Conservation (phyloP, 192 early-diverging fungal species). For the Entrophospora sp. region DNA sequence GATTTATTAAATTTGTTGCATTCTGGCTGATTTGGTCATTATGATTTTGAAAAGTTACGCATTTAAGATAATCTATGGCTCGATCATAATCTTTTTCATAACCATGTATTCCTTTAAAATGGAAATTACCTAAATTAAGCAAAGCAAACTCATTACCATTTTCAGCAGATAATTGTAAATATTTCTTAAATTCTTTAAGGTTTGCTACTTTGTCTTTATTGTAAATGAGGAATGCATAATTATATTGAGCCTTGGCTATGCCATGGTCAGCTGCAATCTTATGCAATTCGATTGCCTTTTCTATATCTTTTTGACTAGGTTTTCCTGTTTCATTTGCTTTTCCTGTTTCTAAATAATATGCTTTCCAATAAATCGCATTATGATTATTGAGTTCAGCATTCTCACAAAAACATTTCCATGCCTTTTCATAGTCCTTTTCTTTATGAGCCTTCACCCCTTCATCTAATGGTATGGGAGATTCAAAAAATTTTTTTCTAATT, state of each 20-base stretch:
- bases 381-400: background rate
- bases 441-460: constrained; percentile 10
- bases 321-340: background rate
- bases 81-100: no score
- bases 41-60: no score
- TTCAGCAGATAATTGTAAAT: background rate
- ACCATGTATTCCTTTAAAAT: no score
- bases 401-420: constrained; percentile 3
- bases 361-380: constrained; percentile 5
- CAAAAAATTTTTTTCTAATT: no score
- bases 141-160: background rate
- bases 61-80: no score
- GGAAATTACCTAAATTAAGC: background rate
- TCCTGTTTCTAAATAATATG: background rate
- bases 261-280: constrained; percentile 1
- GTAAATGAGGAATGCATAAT: constrained; percentile 14
- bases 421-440: background rate
- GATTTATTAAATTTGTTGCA: no score
- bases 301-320: background rate
- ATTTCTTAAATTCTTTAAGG: no score
- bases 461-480: background rate
- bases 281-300: background rate
- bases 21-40: no score
- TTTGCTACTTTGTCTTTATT: no score
- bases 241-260: background rate